phyloP scores from a whole-genome alignment of 768 basidiomycete genomes.

The Tylopilus balloui region DNA sequence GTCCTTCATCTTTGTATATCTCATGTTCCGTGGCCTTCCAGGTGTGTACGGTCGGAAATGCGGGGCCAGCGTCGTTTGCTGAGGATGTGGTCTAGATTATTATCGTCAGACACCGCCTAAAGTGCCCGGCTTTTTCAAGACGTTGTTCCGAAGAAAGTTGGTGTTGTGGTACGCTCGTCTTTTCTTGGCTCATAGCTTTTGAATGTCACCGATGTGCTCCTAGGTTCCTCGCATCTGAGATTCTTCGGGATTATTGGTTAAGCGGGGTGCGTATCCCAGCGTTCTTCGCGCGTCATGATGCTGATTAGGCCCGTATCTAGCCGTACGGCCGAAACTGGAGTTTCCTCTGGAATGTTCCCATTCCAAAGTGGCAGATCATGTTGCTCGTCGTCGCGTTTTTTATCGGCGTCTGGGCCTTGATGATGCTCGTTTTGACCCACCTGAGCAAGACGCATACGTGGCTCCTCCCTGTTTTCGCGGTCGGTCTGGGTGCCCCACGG shows the following conservation, averaged over 20 bases:
- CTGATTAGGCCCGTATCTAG: conserved; percentile 33
- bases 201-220: neutral
- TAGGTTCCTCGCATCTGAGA: conserved; percentile 83
- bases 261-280: conserved; percentile 57
- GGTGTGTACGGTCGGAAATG: conserved; percentile 40
- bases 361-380: conserved; percentile 80
- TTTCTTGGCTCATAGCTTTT: neutral
- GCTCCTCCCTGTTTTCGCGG: conserved; percentile 91
- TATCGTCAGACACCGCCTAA: conserved; percentile 92
- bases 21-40: conserved; percentile 83
- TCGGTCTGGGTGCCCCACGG: conserved; percentile 87
- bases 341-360: conserved; percentile 84
- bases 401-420: conserved; percentile 75
- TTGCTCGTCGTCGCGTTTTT: conserved; percentile 82
- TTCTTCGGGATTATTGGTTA: conserved; percentile 90
- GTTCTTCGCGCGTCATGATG: neutral
- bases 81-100: conserved; percentile 51
- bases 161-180: conserved; percentile 63
- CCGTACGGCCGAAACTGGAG: conserved; percentile 94
- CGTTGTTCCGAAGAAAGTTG: conserved; percentile 84
- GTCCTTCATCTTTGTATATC: conserved; percentile 72
- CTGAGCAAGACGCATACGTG: conserved; percentile 95
- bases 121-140: conserved; percentile 87
- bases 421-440: conserved; percentile 71
- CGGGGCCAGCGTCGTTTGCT: neutral